Base-by-base conservation (phyloP, 1,284 basidiomycete species). In the Malassezia globosa region DNA sequence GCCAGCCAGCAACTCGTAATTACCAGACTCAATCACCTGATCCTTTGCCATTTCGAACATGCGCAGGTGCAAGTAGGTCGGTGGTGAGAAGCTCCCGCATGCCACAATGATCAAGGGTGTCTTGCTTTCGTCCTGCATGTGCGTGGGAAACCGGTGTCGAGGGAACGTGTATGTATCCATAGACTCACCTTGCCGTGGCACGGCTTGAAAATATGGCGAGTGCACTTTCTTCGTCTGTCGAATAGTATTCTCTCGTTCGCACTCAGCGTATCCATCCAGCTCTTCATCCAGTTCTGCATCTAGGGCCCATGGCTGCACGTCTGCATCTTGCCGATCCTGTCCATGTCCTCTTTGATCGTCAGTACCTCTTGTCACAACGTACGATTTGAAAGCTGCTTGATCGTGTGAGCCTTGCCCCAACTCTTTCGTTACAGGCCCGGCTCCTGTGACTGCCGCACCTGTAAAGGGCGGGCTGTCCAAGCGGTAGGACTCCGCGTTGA, bases 31-130 rank as follows among this genome's bases (percentile, higher is more conserved):
- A 45, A 87, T 80, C 51, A 87, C 81, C 66, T 87, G 89, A 75
- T 95, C 89, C 74, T 84, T 86, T 49, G 89, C 89, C 89, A 95
- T 94, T 73, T 94, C 89, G 73, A 94, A 95, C 86, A 95, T 94
- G 51, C 89, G 84, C 68, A 78, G 59, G 55, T 78, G 77, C 26
- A 78, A 73, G 55, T 79, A 79, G 1, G 77, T 79, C 5, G 77
- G 77, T 1, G 77, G 77, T 1, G 76, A 77, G 68, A 78, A 79
- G 19, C 74, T 76, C 18, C 77, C 77, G 57, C 77, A 79, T 0
- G 77, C 77, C 25, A 79, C 76, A 19, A 71, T 66, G 27, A 71
- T 63, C 10, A 71, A 64, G 13, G 68, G 68, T 5, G 58, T 67
- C 42, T 66, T 68, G 45, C 49, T 45, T 37, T 66, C 64, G 50